Base-by-base conservation (phyloP, 2,329 filamentous ascomycete species). In the Talaromyces sp. region DNA sequence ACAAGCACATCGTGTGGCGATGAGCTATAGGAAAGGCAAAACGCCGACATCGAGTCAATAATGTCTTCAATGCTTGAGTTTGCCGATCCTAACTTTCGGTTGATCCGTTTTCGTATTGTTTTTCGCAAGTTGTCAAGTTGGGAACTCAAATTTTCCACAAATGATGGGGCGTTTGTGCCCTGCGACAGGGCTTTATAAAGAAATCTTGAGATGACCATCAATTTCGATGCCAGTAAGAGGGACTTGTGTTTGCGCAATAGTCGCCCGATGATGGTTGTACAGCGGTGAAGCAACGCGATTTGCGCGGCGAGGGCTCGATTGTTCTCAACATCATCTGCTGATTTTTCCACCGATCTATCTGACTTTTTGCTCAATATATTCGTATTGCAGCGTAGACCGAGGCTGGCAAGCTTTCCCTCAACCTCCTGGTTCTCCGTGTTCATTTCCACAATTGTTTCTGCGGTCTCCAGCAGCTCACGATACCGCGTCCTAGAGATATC, bases 361-460 rank as follows among this genome's bases (percentile, higher is more conserved):
- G 83, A 83, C 72, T 92, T 92, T 65, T 81, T 83, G 28, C 87
- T 87, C 28, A 96, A 81, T 30, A 88, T 82, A 58, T 83, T 79
- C 42, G 91, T 85, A 57, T 93, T 92, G 76, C 94, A 97, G 61
- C 86, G 85, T 50, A 85, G 85, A 53, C 91, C 91, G 78, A 96
- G 89, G 63, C 82, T 82, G 16, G 84, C 84, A 57, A 98, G 82
- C 42, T 87, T 85, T 5, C 82, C 79, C 75, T 96, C 92, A 16
- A 92, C 89, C 12, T 81, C 79, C 64, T 88, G 85, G 78, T 95
- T 94, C 72, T 94, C 87, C 44, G 77, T 78, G 67, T 91, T 89
- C 91, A 98, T 96, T 64, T 88, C 85, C 60, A 97, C 89, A 67
- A 98, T 98, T n/a, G 88, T 88, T 77, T 97, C 93, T 60, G 94